A percentile compares a stretch with the other conserved stretches of the same genome.
Evolutionary conservation across 371 early-diverging fungal species (phyloP).

Genomic region (Sporodiniella umbellata): DNA sequence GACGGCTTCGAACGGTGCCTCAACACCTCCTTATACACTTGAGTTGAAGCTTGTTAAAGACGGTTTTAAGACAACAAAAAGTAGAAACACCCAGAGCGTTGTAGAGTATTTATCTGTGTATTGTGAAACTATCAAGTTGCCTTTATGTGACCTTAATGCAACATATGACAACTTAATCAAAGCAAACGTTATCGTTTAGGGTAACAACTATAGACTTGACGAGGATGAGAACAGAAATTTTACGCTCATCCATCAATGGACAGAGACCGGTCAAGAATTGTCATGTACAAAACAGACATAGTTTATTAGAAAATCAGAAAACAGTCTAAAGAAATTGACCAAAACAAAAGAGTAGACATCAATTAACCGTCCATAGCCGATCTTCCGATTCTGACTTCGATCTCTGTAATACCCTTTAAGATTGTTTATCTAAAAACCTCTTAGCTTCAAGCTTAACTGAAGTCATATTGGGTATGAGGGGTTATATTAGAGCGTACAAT

Average conservation of each 20-base stretch:
- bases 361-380: slow-evolving; percentile 18
- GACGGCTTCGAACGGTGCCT: too few relatives aligned
- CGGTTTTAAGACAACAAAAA: slow-evolving; percentile 35
- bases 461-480: slow-evolving; percentile 71
- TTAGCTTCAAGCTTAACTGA: slow-evolving; percentile 54
- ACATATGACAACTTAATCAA: too few relatives aligned
- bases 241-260: too few relatives aligned
- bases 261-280: slow-evolving; percentile 59
- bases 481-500: slow-evolving; percentile 63
- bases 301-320: slow-evolving; percentile 32
- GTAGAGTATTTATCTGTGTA: too few relatives aligned
- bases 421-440: slow-evolving; percentile 36
- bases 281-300: slow-evolving; percentile 36
- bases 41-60: slow-evolving; percentile 76
- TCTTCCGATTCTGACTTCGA: slow-evolving; percentile 39
- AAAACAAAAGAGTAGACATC: slow-evolving; percentile 33
- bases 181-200: too few relatives aligned
- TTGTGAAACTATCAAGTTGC: too few relatives aligned
- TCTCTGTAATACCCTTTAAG: slow-evolving; percentile 23
- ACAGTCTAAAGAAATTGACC: slow-evolving; percentile 29
- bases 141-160: too few relatives aligned
- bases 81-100: too few relatives aligned
- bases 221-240: too few relatives aligned
- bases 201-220: too few relatives aligned
- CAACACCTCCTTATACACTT: too few relatives aligned